Conservation (phyloP, 768 basidiomycete species). For the Tylopilus plumbeoviolaceoides region DNA sequence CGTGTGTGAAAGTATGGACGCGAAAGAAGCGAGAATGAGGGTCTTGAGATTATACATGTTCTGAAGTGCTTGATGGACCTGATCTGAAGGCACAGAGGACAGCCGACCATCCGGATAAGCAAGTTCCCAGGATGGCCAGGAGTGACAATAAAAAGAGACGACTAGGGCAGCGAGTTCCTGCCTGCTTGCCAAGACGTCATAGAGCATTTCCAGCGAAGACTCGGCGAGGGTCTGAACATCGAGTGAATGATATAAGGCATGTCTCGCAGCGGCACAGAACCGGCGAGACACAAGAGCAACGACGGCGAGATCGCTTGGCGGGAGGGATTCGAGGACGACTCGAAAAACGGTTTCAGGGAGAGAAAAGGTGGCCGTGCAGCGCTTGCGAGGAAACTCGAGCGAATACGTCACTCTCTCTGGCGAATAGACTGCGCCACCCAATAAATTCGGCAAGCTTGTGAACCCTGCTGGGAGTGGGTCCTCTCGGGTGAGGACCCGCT, state of each 20-base stretch:
- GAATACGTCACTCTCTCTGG: not conserved
- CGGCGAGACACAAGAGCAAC: conserved; percentile 24
- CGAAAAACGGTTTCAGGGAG: conserved; percentile 22
- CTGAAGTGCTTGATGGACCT: conserved; percentile 23
- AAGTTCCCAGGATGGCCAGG: conserved; percentile 18
- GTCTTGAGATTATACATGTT: conserved; percentile 29
- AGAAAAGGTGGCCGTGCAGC: not conserved
- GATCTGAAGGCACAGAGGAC: conserved; percentile 10
- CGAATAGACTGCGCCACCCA: conserved; percentile 10
- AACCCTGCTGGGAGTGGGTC: conserved; percentile 1
- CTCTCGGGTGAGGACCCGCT: not conserved
- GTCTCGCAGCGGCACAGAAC: conserved; percentile 21
- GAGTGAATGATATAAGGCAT: conserved; percentile 20
- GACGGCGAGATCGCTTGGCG: conserved; percentile 12
- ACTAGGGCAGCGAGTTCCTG: conserved; percentile 23
- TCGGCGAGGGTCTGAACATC: conserved; percentile 16
- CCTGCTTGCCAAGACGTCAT: conserved; percentile 16
- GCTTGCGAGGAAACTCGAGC: not conserved
- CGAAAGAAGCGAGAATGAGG: conserved; percentile 26
- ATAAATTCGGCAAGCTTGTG: conserved; percentile 20
- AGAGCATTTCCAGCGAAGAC: conserved; percentile 15
- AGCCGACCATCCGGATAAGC: conserved; percentile 2
- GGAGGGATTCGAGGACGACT: conserved; percentile 20
- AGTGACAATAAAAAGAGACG: conserved; percentile 20
- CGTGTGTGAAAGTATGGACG: conserved; percentile 16